These are phyloP conservation scores for Corymbia maculata DNA, from an alignment of 345 rosid species.

Conservation along the genomic window DNA sequence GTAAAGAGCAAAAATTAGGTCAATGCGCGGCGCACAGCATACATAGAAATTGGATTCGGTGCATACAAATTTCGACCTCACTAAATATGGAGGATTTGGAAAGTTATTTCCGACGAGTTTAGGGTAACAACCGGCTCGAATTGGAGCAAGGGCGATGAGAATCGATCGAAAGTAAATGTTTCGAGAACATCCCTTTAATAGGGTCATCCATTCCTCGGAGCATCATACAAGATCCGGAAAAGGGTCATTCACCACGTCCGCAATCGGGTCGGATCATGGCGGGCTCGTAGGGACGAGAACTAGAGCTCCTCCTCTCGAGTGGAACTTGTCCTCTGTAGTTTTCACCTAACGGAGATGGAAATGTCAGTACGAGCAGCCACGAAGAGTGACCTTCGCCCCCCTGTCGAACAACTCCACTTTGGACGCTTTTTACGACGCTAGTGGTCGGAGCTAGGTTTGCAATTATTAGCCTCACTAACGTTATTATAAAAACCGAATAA, in stretches of 20 bases:
- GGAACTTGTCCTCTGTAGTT: neutral
- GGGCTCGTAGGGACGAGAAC: neutral
- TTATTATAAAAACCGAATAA: neutral
- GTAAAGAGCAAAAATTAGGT: too few relatives aligned
- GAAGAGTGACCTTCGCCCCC: neutral
- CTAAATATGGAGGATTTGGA: neutral
- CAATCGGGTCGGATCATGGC: neutral
- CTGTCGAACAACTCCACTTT: neutral
- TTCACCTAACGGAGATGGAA: neutral
- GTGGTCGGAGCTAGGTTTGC: neutral
- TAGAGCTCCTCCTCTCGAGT: neutral
- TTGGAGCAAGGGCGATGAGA: neutral
- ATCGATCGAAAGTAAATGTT: neutral
- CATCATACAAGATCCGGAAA: neutral
- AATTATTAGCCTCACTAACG: neutral
- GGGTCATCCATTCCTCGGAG: too few relatives aligned
- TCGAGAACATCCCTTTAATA: neutral
- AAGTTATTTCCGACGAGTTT: neutral
- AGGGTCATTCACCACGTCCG: fast-evolving
- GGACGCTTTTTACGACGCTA: neutral
- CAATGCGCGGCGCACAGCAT: neutral
- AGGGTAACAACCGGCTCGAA: neutral
- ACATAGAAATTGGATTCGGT: neutral
- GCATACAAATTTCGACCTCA: neutral
- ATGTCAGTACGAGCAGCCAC: neutral